Evolutionary conservation across 306 rosid genomes (phyloP).

Genomic region (Mucuna pruriens): DNA sequence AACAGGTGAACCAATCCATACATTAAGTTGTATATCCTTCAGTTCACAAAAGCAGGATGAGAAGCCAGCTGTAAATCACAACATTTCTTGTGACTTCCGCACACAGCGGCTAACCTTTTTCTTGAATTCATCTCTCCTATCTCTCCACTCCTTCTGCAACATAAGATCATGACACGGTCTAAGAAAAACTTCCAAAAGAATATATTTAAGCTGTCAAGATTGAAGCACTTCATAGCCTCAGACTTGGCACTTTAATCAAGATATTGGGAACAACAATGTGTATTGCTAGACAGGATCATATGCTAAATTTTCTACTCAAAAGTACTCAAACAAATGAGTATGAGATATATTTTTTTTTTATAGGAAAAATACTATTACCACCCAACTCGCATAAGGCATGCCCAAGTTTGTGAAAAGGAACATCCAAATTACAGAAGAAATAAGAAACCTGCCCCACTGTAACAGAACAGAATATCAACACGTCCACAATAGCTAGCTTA

Average conservation of each 20-base stretch:
- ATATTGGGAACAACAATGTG: constrained; percentile 6
- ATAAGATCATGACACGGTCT: background rate
- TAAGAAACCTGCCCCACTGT: background rate
- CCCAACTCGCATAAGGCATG: background rate
- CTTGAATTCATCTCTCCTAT: constrained; percentile 92
- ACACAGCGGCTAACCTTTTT: constrained; percentile 94
- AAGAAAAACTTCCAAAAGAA: background rate
- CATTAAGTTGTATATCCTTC: constrained; percentile 40
- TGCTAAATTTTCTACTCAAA: too few species aligned
- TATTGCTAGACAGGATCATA: too few species aligned
- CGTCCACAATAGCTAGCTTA: background rate
- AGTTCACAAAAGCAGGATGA: constrained; percentile 42
- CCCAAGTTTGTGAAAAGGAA: background rate
- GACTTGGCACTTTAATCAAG: background rate
- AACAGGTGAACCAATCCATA: constrained; percentile 42
- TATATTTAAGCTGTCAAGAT: constrained; percentile 17
- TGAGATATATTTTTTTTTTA: too few species aligned
- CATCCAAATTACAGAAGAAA: background rate
- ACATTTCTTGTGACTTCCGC: constrained; percentile 83
- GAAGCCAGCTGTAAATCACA: constrained; percentile 45
- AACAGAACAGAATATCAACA: background rate
- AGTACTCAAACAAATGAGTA: too few species aligned
- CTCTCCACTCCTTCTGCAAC: constrained; percentile 98
- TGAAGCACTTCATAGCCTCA: background rate
- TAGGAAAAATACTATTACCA: too few species aligned